Percentiles rank a stretch among this genome's conserved stretches.
These are phyloP conservation scores for Tephrocybe sp. DNA, from an alignment of 768 basidiomycete species.

Conservation along the genomic window DNA sequence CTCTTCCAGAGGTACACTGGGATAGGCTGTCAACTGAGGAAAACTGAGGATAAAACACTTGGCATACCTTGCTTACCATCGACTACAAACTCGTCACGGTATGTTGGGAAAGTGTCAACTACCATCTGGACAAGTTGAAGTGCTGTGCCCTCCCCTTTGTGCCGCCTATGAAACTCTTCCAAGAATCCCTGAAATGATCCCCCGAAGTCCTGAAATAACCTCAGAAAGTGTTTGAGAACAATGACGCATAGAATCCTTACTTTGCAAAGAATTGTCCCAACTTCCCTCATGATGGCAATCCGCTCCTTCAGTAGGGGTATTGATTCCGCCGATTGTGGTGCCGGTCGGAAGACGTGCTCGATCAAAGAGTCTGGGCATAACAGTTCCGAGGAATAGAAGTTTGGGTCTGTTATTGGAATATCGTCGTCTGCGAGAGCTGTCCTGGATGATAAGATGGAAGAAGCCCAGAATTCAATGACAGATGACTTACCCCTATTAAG, in stretches of 20 bases:
- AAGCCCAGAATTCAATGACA: not conserved
- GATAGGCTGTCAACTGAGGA: not conserved
- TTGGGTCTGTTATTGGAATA: slow-evolving; percentile 77
- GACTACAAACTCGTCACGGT: slow-evolving; percentile 66
- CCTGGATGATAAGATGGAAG: slow-evolving; percentile 1
- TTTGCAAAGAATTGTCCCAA: slow-evolving; percentile 67
- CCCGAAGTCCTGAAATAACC: slow-evolving; percentile 49
- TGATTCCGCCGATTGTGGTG: slow-evolving; percentile 53
- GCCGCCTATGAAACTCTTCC: slow-evolving; percentile 53
- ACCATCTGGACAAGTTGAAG: slow-evolving; percentile 75
- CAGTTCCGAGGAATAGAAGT: slow-evolving; percentile 71
- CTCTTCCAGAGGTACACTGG: slow-evolving; percentile 87
- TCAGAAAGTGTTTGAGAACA: not conserved
- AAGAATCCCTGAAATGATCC: slow-evolving; percentile 74
- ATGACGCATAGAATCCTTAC: slow-evolving; percentile 40
- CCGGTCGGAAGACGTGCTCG: slow-evolving; percentile 65
- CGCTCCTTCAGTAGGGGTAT: slow-evolving; percentile 74
- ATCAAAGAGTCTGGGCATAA: slow-evolving; percentile 73
- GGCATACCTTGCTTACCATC: slow-evolving; percentile 57
- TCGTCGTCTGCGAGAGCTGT: slow-evolving; percentile 70
- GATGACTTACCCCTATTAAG: slow-evolving; percentile 66
- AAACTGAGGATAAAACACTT: not conserved
- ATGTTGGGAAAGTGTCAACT: slow-evolving; percentile 68
- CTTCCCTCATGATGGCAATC: slow-evolving; percentile 75
- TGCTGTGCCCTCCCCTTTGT: slow-evolving; percentile 60